These are phyloP conservation scores for Trichoderma parareesei DNA, from an alignment of 495 filamentous ascomycete genomes.

Conservation along the genomic window DNA sequence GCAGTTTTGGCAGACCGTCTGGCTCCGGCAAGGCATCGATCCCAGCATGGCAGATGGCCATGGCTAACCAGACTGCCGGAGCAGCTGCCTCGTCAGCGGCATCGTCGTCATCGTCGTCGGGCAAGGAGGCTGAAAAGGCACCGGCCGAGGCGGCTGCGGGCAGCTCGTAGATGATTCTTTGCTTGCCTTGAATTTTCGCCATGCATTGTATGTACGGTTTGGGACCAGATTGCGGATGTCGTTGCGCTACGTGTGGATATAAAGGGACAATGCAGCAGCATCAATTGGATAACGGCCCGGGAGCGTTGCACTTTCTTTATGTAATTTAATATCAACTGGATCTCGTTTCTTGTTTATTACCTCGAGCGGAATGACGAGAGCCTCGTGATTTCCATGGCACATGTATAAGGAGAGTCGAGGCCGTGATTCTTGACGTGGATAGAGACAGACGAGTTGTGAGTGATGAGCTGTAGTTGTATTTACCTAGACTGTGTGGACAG, in stretches of 20 bases:
- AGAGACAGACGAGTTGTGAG: no score
- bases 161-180: constrained; percentile 11
- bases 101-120: neutral
- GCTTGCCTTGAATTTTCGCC: neutral
- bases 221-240: neutral
- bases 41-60: constrained; percentile 83
- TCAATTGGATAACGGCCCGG: neutral
- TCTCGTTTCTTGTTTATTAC: neutral
- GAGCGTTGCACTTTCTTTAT: neutral
- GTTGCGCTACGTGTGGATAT: neutral
- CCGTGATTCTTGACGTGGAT: no score
- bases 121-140: constrained; percentile 17
- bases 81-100: constrained; percentile 19
- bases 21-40: constrained; percentile 58
- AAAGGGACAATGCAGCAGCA: constrained; percentile 1
- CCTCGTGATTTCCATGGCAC: no score
- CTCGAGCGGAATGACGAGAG: no score
- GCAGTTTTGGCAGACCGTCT: constrained; percentile 22
- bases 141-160: constrained; percentile 18
- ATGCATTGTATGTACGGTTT: constrained; percentile 6
- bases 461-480: no score
- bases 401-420: no score
- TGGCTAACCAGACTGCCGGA: constrained; percentile 46
- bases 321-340: constrained; percentile 9
- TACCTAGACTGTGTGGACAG: no score